phyloP scores from a whole-genome alignment of 2,329 filamentous ascomycete species.

The Didymella keratinophila region DNA sequence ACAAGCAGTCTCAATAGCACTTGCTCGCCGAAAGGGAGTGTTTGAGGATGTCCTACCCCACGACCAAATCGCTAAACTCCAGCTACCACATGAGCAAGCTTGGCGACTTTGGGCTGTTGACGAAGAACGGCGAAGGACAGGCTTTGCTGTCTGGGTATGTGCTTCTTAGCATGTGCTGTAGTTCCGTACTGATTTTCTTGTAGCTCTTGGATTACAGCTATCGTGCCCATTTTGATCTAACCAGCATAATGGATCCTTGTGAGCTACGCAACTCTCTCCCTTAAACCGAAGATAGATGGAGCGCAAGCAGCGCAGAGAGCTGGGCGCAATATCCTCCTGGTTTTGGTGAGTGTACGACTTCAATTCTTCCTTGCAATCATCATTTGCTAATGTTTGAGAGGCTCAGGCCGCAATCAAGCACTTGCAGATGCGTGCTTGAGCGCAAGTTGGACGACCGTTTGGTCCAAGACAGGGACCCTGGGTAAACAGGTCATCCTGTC shows the following conservation, averaged over 20 bases:
- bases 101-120: background rate
- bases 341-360: background rate
- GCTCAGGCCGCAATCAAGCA: background rate
- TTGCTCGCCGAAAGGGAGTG: background rate
- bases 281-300: background rate
- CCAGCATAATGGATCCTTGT: background rate
- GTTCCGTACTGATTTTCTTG: background rate
- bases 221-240: background rate
- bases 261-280: background rate
- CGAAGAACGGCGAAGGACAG: background rate
- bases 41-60: background rate
- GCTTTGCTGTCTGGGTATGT: background rate
- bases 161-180: background rate
- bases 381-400: background rate
- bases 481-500: background rate
- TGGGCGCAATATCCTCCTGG: background rate
- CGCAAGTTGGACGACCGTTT: background rate
- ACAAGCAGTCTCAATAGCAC: background rate
- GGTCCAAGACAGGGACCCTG: background rate
- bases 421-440: background rate
- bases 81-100: background rate
- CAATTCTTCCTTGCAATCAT: background rate
- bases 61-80: background rate
- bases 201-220: background rate
- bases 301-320: background rate